phyloP scores from a whole-genome alignment of 345 rosid genomes.

The Linum usitatissimum region DNA sequence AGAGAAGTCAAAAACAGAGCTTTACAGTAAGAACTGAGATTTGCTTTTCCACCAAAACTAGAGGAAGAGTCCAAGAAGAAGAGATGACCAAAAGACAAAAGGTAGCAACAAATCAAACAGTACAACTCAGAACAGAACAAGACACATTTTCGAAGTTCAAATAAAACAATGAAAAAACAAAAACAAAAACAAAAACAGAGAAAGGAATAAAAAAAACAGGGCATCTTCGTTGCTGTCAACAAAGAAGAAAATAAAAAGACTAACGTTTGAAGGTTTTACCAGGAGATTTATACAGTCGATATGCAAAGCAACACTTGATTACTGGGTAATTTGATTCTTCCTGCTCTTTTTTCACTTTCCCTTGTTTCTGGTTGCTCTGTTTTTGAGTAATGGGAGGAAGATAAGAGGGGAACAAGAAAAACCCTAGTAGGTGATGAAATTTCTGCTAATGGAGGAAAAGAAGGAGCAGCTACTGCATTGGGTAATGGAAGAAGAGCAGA shows the following conservation, averaged over 20 bases:
- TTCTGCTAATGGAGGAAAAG: not conserved
- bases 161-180: not conserved
- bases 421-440: not conserved
- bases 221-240: not conserved
- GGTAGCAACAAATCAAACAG: not conserved
- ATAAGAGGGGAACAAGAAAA: not conserved
- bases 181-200: not conserved
- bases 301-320: too few species aligned
- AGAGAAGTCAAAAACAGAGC: not conserved
- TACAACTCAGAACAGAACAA: not conserved
- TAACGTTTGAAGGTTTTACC: not conserved
- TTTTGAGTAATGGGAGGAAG: not conserved
- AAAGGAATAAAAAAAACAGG: not conserved
- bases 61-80: too few species aligned
- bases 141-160: not conserved
- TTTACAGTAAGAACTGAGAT: not conserved
- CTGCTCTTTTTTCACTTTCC: not conserved
- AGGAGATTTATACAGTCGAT: not conserved
- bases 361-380: not conserved
- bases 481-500: not conserved
- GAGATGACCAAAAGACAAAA: not conserved
- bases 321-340: not conserved
- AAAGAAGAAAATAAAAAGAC: not conserved
- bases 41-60: not conserved
- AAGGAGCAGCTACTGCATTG: not conserved